Evolutionary conservation across 768 basidiomycete genomes (phyloP), one percentile per base, ranked within the genome.

Genomic region (Russula virescens): DNA sequence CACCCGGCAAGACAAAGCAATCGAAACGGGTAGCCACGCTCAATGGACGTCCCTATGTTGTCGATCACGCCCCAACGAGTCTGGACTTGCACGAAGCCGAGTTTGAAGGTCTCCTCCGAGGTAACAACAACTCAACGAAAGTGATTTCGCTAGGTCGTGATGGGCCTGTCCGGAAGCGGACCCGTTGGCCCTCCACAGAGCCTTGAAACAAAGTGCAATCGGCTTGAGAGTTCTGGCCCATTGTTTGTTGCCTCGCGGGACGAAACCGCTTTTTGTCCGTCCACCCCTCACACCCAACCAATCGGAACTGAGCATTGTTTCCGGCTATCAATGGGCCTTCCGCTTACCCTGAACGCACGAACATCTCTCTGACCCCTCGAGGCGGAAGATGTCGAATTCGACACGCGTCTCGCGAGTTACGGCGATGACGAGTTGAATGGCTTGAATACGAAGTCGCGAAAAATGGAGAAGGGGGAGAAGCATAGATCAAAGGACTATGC

Each of bases 41-140:
- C n/a, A n/a, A n/a, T n/a, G n/a, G n/a, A 0, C 82, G 86, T 4
- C 88, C 34, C 34, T 35, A 35, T 10, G 10, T 35, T 35, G 69
- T 82, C 74, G 69, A 88, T 71, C 66, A 82, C 74, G 78, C 87
- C 71, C 68, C 88, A 73, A 65, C 78, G 68, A 73, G 83, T 51
- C 79, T 81, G 1, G 76, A 75, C n/a, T n/a, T n/a, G n/a, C n/a
- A n/a, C n/a, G n/a, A n/a, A n/a, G n/a, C n/a, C n/a, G n/a, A n/a
- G n/a, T 92, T 93, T 65, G 91, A 93, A 69, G 83, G 85, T 77
- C 34, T 93, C 54, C 73, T 93, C 28, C 80, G 83, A 34, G 83
- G 79, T 10, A 80, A 81, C 28, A 75, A 73, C 8, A 79, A 78
- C 63, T 58, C 69, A 16, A 77, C 76, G 23, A 81, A 80, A 62